phyloP scores from a whole-genome alignment of 208 protist species.

The Jaenimonas drosophilae region DNA sequence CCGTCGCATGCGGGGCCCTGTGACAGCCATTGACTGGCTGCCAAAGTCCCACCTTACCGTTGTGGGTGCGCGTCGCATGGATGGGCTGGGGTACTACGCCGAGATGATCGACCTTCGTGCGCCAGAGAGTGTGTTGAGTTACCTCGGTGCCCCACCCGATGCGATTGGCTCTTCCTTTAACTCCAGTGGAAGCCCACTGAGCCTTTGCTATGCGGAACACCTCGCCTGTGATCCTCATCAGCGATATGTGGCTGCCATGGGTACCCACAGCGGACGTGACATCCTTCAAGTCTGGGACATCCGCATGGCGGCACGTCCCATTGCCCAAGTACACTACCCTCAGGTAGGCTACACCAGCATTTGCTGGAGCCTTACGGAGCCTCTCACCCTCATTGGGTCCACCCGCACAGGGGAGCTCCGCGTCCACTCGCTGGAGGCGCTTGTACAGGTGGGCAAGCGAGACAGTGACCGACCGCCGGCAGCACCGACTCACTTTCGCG shows the following conservation, averaged over 20 bases:
- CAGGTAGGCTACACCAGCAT: conserved; percentile 48
- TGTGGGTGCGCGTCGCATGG: conserved; percentile 30
- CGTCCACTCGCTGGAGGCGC: conserved; percentile 29
- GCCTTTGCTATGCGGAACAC: conserved; percentile 47
- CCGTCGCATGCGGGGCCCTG: conserved; percentile 22
- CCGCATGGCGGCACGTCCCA: conserved; percentile 29
- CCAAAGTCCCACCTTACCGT: conserved; percentile 42
- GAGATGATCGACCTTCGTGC: conserved; percentile 64
- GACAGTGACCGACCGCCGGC: too few species aligned
- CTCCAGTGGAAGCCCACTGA: not conserved
- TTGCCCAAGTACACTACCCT: conserved; percentile 14
- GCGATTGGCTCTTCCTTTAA: conserved; percentile 11
- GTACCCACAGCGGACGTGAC: conserved; percentile 17
- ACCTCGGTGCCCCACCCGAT: conserved; percentile 31
- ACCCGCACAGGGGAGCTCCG: conserved; percentile 32
- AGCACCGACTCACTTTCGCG: too few species aligned
- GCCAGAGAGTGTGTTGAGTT: conserved; percentile 29
- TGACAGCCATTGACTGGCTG: conserved; percentile 66
- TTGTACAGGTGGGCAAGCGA: too few species aligned
- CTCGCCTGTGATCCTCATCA: conserved; percentile 53
- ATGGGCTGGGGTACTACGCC: conserved; percentile 41
- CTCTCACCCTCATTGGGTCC: conserved; percentile 27
- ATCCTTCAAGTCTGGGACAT: conserved; percentile 76
- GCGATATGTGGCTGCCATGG: conserved; percentile 46
- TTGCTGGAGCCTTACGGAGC: conserved; percentile 29